phyloP scores from a whole-genome alignment of 371 early-diverging fungal genomes.

The Mortierella sp. region DNA sequence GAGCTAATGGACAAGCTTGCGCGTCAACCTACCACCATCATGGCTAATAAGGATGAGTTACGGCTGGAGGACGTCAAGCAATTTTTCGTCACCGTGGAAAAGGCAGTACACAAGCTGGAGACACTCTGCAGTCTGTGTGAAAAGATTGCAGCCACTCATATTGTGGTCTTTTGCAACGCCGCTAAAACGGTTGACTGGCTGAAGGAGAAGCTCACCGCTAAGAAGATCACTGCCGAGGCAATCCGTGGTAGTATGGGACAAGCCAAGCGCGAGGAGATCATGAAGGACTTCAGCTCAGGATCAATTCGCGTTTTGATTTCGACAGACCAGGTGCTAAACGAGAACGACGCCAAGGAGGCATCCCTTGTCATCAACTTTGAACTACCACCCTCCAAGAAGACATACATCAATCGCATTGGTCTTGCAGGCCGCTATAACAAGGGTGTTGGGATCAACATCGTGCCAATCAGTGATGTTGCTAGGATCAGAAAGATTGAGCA shows the following conservation, averaged over 20 bases:
- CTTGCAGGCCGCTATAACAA: conserved; percentile 60
- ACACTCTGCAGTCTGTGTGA: conserved; percentile 98
- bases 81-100: conserved; percentile 88
- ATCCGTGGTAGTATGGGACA: conserved; percentile 98
- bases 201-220: conserved; percentile 88
- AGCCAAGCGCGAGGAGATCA: conserved; percentile 85
- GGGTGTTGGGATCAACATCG: background rate
- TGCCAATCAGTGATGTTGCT: background rate
- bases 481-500: background rate
- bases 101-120: conserved; percentile 95
- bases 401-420: conserved; percentile 59
- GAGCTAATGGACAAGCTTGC: conserved; percentile 90
- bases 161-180: conserved; percentile 97
- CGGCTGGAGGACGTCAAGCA: conserved; percentile 90
- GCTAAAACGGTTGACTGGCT: conserved; percentile 97
- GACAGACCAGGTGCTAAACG: conserved; percentile 93
- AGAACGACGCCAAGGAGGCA: conserved; percentile 97
- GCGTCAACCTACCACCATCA: conserved; percentile 86
- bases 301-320: conserved; percentile 87
- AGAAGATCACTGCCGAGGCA: conserved; percentile 94
- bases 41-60: conserved; percentile 91
- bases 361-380: conserved; percentile 95
- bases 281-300: conserved; percentile 71
- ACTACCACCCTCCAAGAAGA: conserved; percentile 88
- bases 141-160: conserved; percentile 58